phyloP scores from a whole-genome alignment of 2,329 filamentous ascomycete species.

The Verticillium longisporum region DNA sequence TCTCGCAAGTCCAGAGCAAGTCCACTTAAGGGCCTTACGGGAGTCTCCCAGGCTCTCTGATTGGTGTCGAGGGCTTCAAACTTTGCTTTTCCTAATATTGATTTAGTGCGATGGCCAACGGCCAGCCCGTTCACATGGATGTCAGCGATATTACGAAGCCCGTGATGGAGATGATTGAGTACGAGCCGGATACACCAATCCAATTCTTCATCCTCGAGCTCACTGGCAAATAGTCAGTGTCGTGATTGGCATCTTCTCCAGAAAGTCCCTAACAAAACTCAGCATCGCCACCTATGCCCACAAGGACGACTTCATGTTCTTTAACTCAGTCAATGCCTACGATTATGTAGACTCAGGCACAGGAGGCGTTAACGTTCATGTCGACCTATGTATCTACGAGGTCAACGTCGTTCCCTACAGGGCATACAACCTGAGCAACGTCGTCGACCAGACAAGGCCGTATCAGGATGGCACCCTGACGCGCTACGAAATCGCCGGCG shows the following conservation, averaged over 20 bases:
- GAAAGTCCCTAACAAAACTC: neutral
- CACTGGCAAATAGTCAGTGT: constrained; percentile 7
- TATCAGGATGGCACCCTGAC: constrained; percentile 5
- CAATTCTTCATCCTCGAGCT: constrained; percentile 11
- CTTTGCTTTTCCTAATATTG: too few species aligned
- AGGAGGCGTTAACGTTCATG: constrained; percentile 6
- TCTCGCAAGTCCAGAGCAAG: too few species aligned
- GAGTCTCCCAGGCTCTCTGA: neutral
- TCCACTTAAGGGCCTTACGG: too few species aligned
- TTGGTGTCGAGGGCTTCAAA: too few species aligned
- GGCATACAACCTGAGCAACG: constrained; percentile 20
- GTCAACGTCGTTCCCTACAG: neutral
- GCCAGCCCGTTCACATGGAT: constrained; percentile 10
- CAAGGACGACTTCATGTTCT: constrained; percentile 10
- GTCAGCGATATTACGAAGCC: constrained; percentile 13
- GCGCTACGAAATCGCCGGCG: constrained; percentile 9
- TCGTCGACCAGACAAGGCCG: constrained; percentile 6
- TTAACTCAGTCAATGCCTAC: constrained; percentile 13
- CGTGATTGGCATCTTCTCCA: too few species aligned
- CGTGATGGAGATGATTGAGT: constrained; percentile 7
- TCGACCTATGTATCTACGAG: constrained; percentile 13
- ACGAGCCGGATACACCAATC: constrained; percentile 7
- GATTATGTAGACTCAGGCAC: constrained; percentile 9
- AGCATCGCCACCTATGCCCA: constrained; percentile 8
- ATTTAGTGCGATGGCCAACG: too few species aligned